Base-by-base conservation (phyloP, 495 filamentous ascomycete species). In the Poronia punctata region DNA sequence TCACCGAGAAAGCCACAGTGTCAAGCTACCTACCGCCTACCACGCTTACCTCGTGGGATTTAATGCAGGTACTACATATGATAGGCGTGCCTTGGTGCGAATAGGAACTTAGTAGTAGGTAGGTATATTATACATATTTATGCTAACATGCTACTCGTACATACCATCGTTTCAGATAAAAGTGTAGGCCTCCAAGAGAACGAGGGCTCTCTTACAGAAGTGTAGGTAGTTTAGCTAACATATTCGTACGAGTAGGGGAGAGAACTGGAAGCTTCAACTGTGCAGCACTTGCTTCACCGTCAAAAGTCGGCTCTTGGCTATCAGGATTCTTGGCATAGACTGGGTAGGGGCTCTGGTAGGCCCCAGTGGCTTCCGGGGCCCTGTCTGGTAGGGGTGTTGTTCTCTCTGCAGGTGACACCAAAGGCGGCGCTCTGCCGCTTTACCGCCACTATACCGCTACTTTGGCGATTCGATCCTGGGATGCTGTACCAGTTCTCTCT, bases 31-130 rank as follows among this genome's bases (percentile, higher is more conserved):
- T n/a, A n/a, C n/a, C n/a, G n/a, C n/a, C n/a, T n/a, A n/a, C n/a
- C n/a, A n/a, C n/a, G n/a, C n/a, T n/a, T n/a, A n/a, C 43, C 43
- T 46, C 43, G 43, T 46, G 43, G 43, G 29, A 46, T 40, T 36
- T 46, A 46, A 46, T 46, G 43, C 43, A 46, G 43, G 43, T 46
- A 46, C 43, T 46, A 36, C 6, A 29, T 9, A 16, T 38, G 11
- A 28, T 26, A 11, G 14, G n/a, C 29, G 18, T 11, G 5, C 4
- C 27, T 30, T 4, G 3, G 15, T 17, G n/a, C 15, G 18, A 17
- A 6, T 17, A 11, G 31, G 16, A 33, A 20, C 5, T 18, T 18
- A 18, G 14, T 6, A n/a, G n/a, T n/a, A n/a, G n/a, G n/a, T n/a
- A n/a, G n/a, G n/a, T n/a, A n/a, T n/a, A n/a, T n/a, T n/a, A n/a